Conservation (phyloP, 2,329 filamentous ascomycete species). For the Neurospora crassa region DNA sequence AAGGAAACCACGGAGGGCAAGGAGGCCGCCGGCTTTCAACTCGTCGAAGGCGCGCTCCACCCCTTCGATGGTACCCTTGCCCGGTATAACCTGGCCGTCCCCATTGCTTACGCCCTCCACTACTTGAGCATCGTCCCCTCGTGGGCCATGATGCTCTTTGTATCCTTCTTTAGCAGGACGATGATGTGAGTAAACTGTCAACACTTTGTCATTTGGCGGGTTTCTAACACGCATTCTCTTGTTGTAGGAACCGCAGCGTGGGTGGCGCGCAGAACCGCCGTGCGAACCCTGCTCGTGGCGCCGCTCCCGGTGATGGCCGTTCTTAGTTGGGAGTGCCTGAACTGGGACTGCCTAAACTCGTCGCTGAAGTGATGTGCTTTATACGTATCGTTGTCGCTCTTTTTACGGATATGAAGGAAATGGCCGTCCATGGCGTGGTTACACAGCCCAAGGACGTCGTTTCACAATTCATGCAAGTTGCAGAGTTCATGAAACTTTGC, state of each 20-base stretch:
- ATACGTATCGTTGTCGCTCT: neutral
- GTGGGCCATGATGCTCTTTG: constrained; percentile 69
- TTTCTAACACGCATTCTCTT: constrained; percentile 15
- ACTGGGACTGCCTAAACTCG: no score
- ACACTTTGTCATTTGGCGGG: neutral
- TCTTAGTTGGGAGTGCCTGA: constrained; percentile 4
- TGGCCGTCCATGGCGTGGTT: neutral
- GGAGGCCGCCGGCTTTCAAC: constrained; percentile 22
- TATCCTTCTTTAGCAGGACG: constrained; percentile 63
- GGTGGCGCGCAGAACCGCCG: constrained; percentile 6
- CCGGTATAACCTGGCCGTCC: constrained; percentile 51
- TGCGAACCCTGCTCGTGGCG: constrained; percentile 15
- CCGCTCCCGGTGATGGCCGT: constrained; percentile 19
- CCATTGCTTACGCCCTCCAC: constrained; percentile 60
- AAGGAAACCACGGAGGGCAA: constrained; percentile 33
- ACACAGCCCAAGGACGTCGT: neutral
- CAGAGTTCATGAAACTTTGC: neutral
- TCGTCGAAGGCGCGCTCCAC: constrained; percentile 60
- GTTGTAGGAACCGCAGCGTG: constrained; percentile 27
- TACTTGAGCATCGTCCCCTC: constrained; percentile 56
- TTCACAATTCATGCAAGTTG: neutral
- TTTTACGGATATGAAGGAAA: neutral
- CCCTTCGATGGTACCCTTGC: constrained; percentile 62
- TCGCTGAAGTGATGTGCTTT: neutral
- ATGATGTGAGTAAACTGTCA: constrained; percentile 55